Base-by-base conservation (phyloP, 495 filamentous ascomycete species). In the Massariosphaeria phaeospora region DNA sequence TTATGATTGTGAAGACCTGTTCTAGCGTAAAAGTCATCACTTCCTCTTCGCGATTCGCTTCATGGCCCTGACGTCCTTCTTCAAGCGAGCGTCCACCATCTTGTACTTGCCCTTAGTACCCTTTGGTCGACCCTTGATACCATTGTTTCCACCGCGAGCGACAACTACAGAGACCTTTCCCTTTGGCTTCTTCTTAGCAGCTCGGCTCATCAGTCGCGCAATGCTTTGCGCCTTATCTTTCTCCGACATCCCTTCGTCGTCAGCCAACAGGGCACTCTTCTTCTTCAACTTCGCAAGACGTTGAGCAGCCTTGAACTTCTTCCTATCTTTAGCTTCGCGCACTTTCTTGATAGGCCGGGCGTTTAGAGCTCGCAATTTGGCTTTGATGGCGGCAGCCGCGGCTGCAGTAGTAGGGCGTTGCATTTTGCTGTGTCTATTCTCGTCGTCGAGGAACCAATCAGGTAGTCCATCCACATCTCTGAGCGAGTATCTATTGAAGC, bases 281-380 rank as follows among this genome's bases (percentile, higher is more conserved):
- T 95, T 95, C 69, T 86, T 83, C 59, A 97, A 73, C 72, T 94
- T 95, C 79, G 97, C 94, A 36, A 99, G 70, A 50, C 79, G 76
- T 73, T 91, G 86, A 0, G 88, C 89, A 18, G 90, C 85, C 79
- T 93, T 94, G 69, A 95, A 85, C 77, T 95, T 96, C 80, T 97
- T 97, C 36, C 93, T 78, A 26, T 88, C 91, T 71, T 91, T 89
- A 20, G 93, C 93, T 69, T 99, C 93, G 60, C 87, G 83, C 17
- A 99, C 93, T 75, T 99, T 99, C 82, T 99, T 99, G 80, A 97
- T 97, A 0, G 93, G 93, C 30, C 93, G 83, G 11, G 91, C 93
- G 67, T 99, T 99, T 57, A 96, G 80, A 1, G 94, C 90, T 4
- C 91, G 86, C 65, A 84, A 68, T 75, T 97, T 97, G 63, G 96